These are phyloP conservation scores for Dimocarpus longan DNA, from an alignment of 345 rosid species.

Conservation along the genomic window DNA sequence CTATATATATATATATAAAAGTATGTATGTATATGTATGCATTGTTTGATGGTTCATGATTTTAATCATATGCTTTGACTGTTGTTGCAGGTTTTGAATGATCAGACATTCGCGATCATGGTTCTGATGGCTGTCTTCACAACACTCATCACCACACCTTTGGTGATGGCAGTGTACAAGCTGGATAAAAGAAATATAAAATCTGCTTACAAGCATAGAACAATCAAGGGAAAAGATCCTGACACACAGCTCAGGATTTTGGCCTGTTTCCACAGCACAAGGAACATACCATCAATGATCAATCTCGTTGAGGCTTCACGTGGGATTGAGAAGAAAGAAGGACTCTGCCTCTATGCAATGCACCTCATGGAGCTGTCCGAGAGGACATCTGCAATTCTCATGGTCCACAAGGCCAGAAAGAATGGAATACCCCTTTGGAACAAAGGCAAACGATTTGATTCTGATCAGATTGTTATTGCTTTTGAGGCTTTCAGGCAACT, in stretches of 20 bases:
- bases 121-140: constrained; percentile 84
- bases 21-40: too few relatives aligned
- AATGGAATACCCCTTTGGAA: constrained; percentile 93
- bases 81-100: constrained; percentile 67
- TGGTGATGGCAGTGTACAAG: constrained; percentile 64
- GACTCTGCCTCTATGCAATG: constrained; percentile 81
- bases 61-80: background rate
- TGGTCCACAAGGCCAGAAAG: constrained; percentile 85
- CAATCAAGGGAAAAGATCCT: constrained; percentile 42
- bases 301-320: constrained; percentile 83
- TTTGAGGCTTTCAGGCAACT: constrained; percentile 71
- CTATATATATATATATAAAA: too few relatives aligned
- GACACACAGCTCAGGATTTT: constrained; percentile 53
- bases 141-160: constrained; percentile 76
- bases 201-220: constrained; percentile 50
- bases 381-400: constrained; percentile 82
- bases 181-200: constrained; percentile 45
- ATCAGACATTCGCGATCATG: constrained; percentile 78
- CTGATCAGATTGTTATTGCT: constrained; percentile 72
- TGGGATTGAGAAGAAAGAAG: constrained; percentile 66
- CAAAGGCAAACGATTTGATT: constrained; percentile 40
- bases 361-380: constrained; percentile 94
- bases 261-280: constrained; percentile 58
- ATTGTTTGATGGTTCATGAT: background rate
- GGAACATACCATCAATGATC: constrained; percentile 58